A percentile compares a stretch with the other conserved stretches of the same genome.
phyloP scores from a whole-genome alignment of 1,139 yeast species.

The Protomyces pachydermus region DNA sequence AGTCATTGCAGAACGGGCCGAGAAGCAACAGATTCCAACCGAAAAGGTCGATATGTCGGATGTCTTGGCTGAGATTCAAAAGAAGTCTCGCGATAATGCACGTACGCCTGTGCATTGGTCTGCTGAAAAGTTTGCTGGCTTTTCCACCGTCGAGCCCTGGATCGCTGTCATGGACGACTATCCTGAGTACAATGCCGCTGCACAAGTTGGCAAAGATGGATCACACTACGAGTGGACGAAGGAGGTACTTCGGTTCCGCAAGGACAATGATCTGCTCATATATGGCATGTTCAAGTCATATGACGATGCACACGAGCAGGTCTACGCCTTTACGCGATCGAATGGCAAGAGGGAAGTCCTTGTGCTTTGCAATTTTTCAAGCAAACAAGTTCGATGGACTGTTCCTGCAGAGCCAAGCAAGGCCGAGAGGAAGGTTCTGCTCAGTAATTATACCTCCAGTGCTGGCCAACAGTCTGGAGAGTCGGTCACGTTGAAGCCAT shows the following conservation, averaged over 20 bases:
- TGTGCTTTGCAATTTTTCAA: constrained; percentile 13
- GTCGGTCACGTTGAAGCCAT: background rate
- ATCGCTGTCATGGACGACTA: constrained; percentile 51
- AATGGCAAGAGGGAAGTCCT: background rate
- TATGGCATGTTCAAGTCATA: constrained; percentile 45
- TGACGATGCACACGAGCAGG: constrained; percentile 17
- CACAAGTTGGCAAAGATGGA: constrained; percentile 47
- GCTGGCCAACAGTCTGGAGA: background rate
- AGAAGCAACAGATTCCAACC: constrained; percentile 39
- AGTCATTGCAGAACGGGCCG: constrained; percentile 35
- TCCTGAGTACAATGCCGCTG: constrained; percentile 47
- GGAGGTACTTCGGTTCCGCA: constrained; percentile 46
- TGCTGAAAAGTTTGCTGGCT: constrained; percentile 45
- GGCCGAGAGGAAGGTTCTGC: background rate
- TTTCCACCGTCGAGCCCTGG: constrained; percentile 52
- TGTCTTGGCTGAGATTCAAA: constrained; percentile 37
- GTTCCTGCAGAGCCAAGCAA: background rate
- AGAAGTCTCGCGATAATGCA: constrained; percentile 48
- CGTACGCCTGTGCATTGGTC: constrained; percentile 59
- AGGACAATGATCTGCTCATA: constrained; percentile 42
- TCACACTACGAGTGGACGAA: constrained; percentile 50
- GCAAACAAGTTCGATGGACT: background rate
- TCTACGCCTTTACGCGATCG: constrained; percentile 19
- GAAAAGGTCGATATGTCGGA: constrained; percentile 39
- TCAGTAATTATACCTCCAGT: background rate